Conservation (phyloP, 2,329 filamentous ascomycete genomes). For the Fusarium nurragi region DNA sequence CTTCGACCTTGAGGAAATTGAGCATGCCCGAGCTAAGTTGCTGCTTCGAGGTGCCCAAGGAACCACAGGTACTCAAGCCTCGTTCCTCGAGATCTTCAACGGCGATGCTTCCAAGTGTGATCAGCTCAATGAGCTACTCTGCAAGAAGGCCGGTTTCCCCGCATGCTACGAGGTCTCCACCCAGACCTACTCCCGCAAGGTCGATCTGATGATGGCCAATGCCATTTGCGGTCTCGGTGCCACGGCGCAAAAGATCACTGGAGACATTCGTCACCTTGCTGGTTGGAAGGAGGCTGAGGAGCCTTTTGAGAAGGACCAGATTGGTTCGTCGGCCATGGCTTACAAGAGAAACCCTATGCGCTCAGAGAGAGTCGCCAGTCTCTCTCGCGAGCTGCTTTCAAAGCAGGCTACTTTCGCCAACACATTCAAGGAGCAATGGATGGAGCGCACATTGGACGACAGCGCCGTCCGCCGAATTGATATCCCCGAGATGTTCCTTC, state of each 20-base stretch:
- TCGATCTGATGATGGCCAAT: slow-evolving; percentile 78
- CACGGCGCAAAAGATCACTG: slow-evolving; percentile 73
- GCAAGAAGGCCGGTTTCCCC: slow-evolving; percentile 11
- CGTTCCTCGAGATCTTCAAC: slow-evolving; percentile 20
- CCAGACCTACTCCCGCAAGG: slow-evolving; percentile 69
- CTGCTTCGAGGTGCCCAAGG: slow-evolving; percentile 10
- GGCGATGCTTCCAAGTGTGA: slow-evolving; percentile 13
- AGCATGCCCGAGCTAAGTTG: slow-evolving; percentile 22
- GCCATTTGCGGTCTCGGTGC: slow-evolving; percentile 80
- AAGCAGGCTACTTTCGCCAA: slow-evolving; percentile 16
- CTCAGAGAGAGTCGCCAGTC: slow-evolving; percentile 15
- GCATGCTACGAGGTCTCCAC: slow-evolving; percentile 29
- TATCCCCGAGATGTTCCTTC: slow-evolving; percentile 31
- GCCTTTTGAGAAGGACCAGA: background rate
- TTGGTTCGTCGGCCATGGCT: slow-evolving; percentile 14
- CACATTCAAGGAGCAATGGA: slow-evolving; percentile 21
- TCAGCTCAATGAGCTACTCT: slow-evolving; percentile 7
- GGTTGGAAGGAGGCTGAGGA: slow-evolving; percentile 84
- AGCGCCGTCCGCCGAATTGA: slow-evolving; percentile 21
- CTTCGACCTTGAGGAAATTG: slow-evolving; percentile 25
- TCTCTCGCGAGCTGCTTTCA: slow-evolving; percentile 14
- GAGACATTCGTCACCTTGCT: slow-evolving; percentile 78
- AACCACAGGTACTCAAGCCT: slow-evolving; percentile 32
- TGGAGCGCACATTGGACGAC: slow-evolving; percentile 28
- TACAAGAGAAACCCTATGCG: slow-evolving; percentile 34